phyloP scores from a whole-genome alignment of 495 filamentous ascomycete genomes.

The Xylaria scruposa region DNA sequence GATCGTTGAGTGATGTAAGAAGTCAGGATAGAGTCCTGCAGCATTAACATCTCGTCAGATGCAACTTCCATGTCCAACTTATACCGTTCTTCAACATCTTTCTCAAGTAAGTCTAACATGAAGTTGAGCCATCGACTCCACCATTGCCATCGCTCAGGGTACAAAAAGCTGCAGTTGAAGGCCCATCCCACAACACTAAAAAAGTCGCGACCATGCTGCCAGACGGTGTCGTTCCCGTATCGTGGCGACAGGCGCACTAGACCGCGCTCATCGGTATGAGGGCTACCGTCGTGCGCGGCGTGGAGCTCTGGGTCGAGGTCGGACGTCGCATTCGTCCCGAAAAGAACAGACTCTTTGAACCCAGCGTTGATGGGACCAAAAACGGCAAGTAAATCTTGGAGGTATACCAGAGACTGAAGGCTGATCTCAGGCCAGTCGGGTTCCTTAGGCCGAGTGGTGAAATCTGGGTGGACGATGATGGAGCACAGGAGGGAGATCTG shows the following conservation, averaged over 20 bases:
- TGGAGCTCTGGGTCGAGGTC: conserved; percentile 35
- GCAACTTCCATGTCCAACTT: conserved; percentile 38
- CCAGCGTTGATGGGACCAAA: conserved; percentile 53
- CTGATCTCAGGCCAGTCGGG: conserved; percentile 44
- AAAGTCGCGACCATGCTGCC: conserved; percentile 77
- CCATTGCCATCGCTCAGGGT: conserved; percentile 75
- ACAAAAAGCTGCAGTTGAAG: conserved; percentile 82
- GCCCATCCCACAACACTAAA: conserved; percentile 93
- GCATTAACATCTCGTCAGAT: conserved; percentile 39
- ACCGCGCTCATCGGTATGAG: conserved; percentile 51
- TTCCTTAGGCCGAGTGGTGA: conserved; percentile 58
- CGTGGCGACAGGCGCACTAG: conserved; percentile 58
- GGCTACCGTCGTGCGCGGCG: conserved; percentile 32
- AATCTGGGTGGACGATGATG: conserved; percentile 71
- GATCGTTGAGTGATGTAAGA: conserved; percentile 43
- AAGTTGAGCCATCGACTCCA: conserved; percentile 85
- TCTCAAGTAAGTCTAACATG: conserved; percentile 78
- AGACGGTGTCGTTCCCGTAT: conserved; percentile 67
- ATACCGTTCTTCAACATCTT: conserved; percentile 71
- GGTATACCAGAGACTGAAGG: conserved; percentile 47
- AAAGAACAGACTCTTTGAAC: conserved; percentile 44
- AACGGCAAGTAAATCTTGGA: conserved; percentile 47
- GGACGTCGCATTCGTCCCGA: conserved; percentile 29
- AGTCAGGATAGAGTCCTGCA: conserved; percentile 43
- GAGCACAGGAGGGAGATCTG: conserved; percentile 73